Base-by-base conservation (phyloP, 2,329 filamentous ascomycete species). In the Ophiostoma populinum region DNA sequence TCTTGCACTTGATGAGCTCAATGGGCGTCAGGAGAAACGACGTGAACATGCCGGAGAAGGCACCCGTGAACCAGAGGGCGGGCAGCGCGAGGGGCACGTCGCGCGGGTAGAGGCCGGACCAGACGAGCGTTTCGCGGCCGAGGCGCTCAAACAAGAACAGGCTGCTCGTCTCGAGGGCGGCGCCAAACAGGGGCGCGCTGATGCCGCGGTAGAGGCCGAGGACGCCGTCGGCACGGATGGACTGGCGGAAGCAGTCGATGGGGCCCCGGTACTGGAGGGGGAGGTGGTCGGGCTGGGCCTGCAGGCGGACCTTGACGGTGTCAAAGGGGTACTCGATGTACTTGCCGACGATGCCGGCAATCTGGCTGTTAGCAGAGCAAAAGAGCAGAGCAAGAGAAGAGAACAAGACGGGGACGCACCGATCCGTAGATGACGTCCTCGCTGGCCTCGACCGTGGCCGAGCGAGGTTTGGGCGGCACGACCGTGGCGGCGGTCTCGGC, bases 321-420 rank as follows among this genome's bases (percentile, higher is more conserved):
- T 98, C 90, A 58, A 98, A 98, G 17, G 90, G 90, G 54, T 94
- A 98, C 55, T 98, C 90, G 51, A 98, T 87, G 54, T 87, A 82
- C 62, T 95, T 98, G 42, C 87, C 87, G 24, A 82, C 75, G 40
- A 92, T 72, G 41, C 90, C 90, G 37, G 87, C 86, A 40, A 70
- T 55, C 80, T 85, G 2, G 40, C 29, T 16, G 34, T 38, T 32
- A 38, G 41, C 5, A 16, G 6, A 12, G 8, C 3, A 29, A n/a
- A 9, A 12, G 12, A 18, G 8, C 4, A 3, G n/a, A 24, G 3
- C 2, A 16, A 7, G n/a, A 7, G 12, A 13, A 15, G 10, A 15
- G n/a, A 16, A n/a, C n/a, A n/a, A n/a, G 3, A 16, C 9, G 12
- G 4, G 7, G 10, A 38, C 75, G 54, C 57, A 86, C 72, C 40